Base-by-base conservation (phyloP, 1,139 yeast genomes). In the Hemisphaericaspora lyxosophila region DNA sequence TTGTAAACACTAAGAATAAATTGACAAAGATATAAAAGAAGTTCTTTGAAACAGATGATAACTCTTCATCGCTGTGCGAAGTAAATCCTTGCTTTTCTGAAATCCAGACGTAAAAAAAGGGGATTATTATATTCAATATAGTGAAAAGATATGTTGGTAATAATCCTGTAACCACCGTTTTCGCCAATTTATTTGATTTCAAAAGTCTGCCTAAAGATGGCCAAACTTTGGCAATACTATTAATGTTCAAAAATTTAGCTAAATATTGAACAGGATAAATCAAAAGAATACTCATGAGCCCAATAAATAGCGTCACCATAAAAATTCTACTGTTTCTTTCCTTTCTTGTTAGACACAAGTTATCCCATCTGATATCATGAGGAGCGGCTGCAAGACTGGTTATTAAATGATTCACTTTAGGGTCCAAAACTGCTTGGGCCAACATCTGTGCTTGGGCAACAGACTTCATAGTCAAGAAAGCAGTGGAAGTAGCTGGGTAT, bases 391-490 rank as follows among this genome's bases (percentile, higher is more conserved):
- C 96, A 34, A 86, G 66, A 34, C 70, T 73, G 7, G 94, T 84
- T 32, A 85, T 80, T 32, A 87, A 64, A 39, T 83, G 82, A 53
- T 82, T 76, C 1, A 87, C 83, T 39, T 80, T 74, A 0, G 96
- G 95, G 46, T 88, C 94, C 36, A 87, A 64, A 1, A 86, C 85
- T 0, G 95, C 87, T 56, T 88, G 96, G 0, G 96, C 94, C 7
- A 88, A 81, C 84, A 87, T 80, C 56, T 87, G 96, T 1, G 96
- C 95, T 50, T 83, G 81, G 0, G 94, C 86, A 7, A 86, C 95
- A 2, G 87, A 75, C 45, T 82, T 83, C 92, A 87, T 82, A 1
- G 95, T 87, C 16, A 87, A 78, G 59, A 87, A 87, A 0, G 96
- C 95, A 9, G 70, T 62, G 6, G 75, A 67, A 4, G 73, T 65